Evolutionary conservation across 1,284 basidiomycete species (phyloP).

Genomic region (Filobasidium uniguttulatum): DNA sequence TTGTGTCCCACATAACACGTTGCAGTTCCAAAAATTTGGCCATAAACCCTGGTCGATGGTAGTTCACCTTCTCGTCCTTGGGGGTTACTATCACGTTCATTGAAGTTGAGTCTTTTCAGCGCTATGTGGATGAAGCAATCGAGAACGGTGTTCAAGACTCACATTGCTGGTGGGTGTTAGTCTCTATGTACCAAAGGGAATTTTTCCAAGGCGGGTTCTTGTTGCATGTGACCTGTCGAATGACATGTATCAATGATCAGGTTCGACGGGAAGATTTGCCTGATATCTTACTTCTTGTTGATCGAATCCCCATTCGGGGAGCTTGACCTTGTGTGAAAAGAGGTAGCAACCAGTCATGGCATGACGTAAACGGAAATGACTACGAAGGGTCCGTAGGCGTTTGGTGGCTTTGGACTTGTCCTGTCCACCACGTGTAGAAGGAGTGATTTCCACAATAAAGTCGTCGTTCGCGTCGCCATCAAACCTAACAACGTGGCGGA

Average conservation of each 20-base stretch:
- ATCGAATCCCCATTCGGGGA: conserved; percentile 95
- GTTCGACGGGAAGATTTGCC: neutral
- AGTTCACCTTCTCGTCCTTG: conserved; percentile 72
- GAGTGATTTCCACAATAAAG: conserved; percentile 80
- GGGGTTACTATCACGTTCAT: conserved; percentile 53
- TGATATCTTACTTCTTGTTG: conserved; percentile 64
- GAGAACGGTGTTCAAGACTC: conserved; percentile 32
- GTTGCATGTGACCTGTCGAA: conserved; percentile 64
- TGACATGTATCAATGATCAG: no score
- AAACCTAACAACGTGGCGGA: conserved; percentile 19
- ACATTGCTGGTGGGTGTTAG: conserved; percentile 62
- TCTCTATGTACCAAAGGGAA: conserved; percentile 92
- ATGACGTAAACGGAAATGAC: conserved; percentile 74
- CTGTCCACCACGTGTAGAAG: conserved; percentile 35
- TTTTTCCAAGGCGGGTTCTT: conserved; percentile 85
- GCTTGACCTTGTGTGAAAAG: conserved; percentile 93
- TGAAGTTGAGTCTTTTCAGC: conserved; percentile 2
- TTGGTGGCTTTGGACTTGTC: conserved; percentile 53
- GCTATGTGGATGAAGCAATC: conserved; percentile 13
- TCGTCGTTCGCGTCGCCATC: conserved; percentile 77
- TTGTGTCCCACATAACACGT: conserved; percentile 95
- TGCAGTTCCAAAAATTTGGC: conserved; percentile 86
- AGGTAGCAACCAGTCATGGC: conserved; percentile 83
- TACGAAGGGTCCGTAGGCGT: conserved; percentile 64
- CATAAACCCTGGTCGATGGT: conserved; percentile 70